These are phyloP conservation scores for Pisolithus marmoratus DNA, from an alignment of 768 basidiomycete species.

Conservation along the genomic window DNA sequence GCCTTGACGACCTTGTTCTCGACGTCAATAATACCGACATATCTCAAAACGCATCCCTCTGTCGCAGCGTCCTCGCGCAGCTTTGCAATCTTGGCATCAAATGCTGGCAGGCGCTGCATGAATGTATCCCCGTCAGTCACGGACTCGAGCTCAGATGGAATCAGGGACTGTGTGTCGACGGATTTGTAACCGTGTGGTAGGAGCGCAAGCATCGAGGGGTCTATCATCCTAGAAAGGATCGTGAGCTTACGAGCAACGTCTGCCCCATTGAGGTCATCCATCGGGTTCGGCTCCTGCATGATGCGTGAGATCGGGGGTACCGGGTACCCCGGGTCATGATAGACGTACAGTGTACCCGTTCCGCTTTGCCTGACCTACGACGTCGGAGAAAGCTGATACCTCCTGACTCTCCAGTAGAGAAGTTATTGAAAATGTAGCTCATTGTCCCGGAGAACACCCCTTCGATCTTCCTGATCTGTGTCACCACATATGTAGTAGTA, in stretches of 20 bases:
- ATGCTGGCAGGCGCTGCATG: slow-evolving; percentile 69
- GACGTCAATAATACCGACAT: slow-evolving; percentile 92
- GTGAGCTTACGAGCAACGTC: slow-evolving; percentile 97
- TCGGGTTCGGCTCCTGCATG: slow-evolving; percentile 89
- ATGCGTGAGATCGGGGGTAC: neutral
- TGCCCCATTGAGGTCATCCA: slow-evolving; percentile 92
- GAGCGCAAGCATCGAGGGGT: slow-evolving; percentile 32
- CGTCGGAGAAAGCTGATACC: slow-evolving; percentile 81
- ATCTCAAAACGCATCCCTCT: slow-evolving; percentile 84
- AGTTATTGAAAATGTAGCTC: slow-evolving; percentile 99
- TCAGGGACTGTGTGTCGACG: slow-evolving; percentile 79
- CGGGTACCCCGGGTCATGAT: neutral
- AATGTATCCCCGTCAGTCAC: slow-evolving; percentile 78
- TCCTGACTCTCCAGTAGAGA: slow-evolving; percentile 58
- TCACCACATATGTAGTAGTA: neutral
- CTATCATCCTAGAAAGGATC: slow-evolving; percentile 82
- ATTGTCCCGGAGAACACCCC: slow-evolving; percentile 97
- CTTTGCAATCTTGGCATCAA: slow-evolving; percentile 72
- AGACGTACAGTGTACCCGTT: slow-evolving; percentile 83
- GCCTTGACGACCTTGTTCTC: slow-evolving; percentile 69
- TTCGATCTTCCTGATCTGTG: slow-evolving; percentile 81
- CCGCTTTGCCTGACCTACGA: slow-evolving; percentile 82
- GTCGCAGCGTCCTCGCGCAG: slow-evolving; percentile 72
- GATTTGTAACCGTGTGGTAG: slow-evolving; percentile 77
- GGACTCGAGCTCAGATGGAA: slow-evolving; percentile 67